These are phyloP conservation scores for Cryptococcus maquisensis DNA, from an alignment of 1,284 basidiomycete species.

Conservation along the genomic window DNA sequence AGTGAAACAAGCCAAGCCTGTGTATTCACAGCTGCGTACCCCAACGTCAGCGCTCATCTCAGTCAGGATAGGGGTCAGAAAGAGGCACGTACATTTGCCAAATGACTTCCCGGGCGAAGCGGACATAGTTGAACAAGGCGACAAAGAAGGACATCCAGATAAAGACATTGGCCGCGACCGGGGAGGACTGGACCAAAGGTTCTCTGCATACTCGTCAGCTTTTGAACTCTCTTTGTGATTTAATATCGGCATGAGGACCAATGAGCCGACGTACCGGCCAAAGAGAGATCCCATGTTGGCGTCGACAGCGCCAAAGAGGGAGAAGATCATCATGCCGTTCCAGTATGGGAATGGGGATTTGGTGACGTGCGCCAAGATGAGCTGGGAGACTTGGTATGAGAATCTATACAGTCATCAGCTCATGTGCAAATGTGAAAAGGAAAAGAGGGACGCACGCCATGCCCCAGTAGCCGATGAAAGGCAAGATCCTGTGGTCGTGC, in stretches of 20 bases:
- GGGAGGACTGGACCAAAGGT: constrained; percentile 46
- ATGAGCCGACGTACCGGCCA: constrained; percentile 56
- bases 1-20: constrained; percentile 86
- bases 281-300: constrained; percentile 69
- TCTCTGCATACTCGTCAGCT: constrained; percentile 13
- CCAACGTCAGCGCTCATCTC: neutral
- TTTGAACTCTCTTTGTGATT: too few relatives aligned
- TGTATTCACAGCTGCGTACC: constrained; percentile 60
- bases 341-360: constrained; percentile 77
- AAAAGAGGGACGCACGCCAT: constrained; percentile 52
- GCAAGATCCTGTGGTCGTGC: constrained; percentile 64
- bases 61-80: neutral
- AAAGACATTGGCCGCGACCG: constrained; percentile 59
- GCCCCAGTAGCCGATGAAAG: constrained; percentile 87
- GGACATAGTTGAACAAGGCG: constrained; percentile 66
- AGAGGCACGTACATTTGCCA: constrained; percentile 60
- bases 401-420: constrained; percentile 29
- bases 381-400: constrained; percentile 68
- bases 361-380: constrained; percentile 92
- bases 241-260: neutral
- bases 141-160: constrained; percentile 56
- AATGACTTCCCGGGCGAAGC: constrained; percentile 77
- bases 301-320: constrained; percentile 70
- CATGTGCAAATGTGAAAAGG: neutral
- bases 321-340: constrained; percentile 84